phyloP scores from a whole-genome alignment of 768 basidiomycete species.

The Ramaria sp. region DNA sequence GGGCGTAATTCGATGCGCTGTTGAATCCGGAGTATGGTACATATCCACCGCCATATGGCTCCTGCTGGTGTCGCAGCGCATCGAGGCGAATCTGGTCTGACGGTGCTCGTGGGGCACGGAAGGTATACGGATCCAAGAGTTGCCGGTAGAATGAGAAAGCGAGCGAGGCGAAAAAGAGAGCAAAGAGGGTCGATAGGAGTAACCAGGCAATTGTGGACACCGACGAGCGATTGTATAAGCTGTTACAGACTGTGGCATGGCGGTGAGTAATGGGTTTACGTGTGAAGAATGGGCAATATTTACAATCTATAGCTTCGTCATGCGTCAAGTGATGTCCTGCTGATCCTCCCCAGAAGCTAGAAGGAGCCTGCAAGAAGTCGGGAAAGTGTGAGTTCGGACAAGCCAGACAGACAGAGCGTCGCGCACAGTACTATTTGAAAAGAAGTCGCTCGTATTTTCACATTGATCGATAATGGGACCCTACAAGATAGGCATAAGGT shows the following conservation, averaged over 20 bases:
- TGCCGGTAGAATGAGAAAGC: constrained; percentile 70
- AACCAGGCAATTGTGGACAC: constrained; percentile 59
- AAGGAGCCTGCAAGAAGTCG: constrained; percentile 21
- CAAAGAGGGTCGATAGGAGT: constrained; percentile 44
- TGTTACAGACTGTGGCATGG: constrained; percentile 44
- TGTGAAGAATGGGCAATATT: constrained; percentile 12
- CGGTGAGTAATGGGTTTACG: neutral
- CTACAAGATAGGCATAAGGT: constrained; percentile 16
- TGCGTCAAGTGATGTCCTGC: constrained; percentile 17
- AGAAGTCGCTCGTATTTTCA: neutral
- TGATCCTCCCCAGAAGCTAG: constrained; percentile 42
- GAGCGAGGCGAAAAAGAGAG: constrained; percentile 49
- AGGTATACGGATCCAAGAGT: constrained; percentile 52
- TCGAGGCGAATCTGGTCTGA: constrained; percentile 20
- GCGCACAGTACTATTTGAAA: too few species aligned
- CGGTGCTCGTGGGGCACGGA: constrained; percentile 15
- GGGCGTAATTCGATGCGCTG: neutral
- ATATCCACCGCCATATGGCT: neutral
- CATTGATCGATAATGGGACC: constrained; percentile 50
- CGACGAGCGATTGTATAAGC: constrained; percentile 50
- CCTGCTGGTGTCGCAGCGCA: constrained; percentile 6
- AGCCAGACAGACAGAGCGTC: too few species aligned
- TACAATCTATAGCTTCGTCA: constrained; percentile 37
- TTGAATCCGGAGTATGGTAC: neutral
- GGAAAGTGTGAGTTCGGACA: too few species aligned